These are phyloP conservation scores for Penicillium sp. DNA, from an alignment of 2,329 filamentous ascomycete genomes.

Conservation along the genomic window DNA sequence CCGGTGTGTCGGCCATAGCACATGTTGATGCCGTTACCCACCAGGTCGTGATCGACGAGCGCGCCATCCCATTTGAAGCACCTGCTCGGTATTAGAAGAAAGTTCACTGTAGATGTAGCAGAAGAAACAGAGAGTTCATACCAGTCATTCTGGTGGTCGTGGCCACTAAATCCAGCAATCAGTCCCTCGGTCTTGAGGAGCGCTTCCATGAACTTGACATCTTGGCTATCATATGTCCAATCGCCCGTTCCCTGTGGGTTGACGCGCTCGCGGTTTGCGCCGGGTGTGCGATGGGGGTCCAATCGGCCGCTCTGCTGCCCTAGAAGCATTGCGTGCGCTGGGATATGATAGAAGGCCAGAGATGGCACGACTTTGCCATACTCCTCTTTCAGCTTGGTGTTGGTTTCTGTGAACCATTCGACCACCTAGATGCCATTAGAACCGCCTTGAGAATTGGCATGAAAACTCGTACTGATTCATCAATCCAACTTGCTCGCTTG, in stretches of 20 bases:
- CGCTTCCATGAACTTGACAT: constrained; percentile 65
- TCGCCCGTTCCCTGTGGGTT: constrained; percentile 19
- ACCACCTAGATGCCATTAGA: constrained; percentile 27
- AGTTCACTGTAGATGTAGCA: neutral
- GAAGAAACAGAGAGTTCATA: constrained; percentile 42
- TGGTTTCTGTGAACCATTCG: constrained; percentile 47
- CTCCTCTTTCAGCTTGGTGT: constrained; percentile 25
- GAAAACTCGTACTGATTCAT: constrained; percentile 33
- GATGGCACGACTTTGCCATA: constrained; percentile 47
- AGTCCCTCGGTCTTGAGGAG: constrained; percentile 57
- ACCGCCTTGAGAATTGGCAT: rapidly evolving
- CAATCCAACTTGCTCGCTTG: constrained; percentile 48
- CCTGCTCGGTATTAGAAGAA: constrained; percentile 8
- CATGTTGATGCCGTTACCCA: constrained; percentile 47
- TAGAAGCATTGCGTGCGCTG: constrained; percentile 43
- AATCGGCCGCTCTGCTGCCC: constrained; percentile 46
- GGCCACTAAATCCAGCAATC: constrained; percentile 62
- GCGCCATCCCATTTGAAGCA: constrained; percentile 43
- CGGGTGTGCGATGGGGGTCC: constrained; percentile 44
- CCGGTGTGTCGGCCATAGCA: constrained; percentile 68
- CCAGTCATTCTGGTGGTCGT: constrained; percentile 66
- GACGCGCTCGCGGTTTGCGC: constrained; percentile 50
- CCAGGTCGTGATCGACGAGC: constrained; percentile 30
- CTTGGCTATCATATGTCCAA: constrained; percentile 39
- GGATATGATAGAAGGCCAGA: constrained; percentile 59